phyloP scores from a whole-genome alignment of 345 rosid genomes.

The Aegle marmelos region DNA sequence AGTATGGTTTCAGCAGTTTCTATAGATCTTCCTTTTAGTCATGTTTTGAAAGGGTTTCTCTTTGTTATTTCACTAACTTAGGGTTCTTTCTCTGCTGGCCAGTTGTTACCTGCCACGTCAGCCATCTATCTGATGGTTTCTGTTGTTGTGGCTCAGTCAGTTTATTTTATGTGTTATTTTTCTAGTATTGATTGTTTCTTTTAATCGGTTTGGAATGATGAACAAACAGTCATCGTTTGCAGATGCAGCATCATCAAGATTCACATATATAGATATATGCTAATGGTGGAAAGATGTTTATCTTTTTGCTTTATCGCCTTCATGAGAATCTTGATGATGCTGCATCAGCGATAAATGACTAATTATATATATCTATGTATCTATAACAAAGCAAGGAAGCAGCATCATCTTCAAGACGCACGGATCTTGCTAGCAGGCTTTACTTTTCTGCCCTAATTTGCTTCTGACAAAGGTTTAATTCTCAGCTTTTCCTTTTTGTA shows the following conservation, averaged over 20 bases:
- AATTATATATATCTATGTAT: not conserved
- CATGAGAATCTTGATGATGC: constrained; percentile 93
- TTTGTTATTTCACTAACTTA: too few relatives aligned
- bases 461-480: too few relatives aligned
- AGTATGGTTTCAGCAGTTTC: too few relatives aligned
- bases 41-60: not conserved
- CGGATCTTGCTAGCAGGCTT: constrained; percentile 5
- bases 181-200: not conserved
- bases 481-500: too few relatives aligned
- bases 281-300: not conserved
- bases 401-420: not conserved
- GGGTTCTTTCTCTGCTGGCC: not conserved
- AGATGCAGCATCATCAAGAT: constrained; percentile 69
- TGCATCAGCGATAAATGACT: constrained; percentile 70
- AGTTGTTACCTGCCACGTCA: not conserved
- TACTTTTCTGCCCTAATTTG: not conserved
- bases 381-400: not conserved
- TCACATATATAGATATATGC: constrained; percentile 36
- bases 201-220: not conserved
- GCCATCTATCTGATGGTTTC: too few relatives aligned
- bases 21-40: too few relatives aligned
- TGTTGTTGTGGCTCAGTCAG: not conserved
- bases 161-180: not conserved
- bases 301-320: not conserved
- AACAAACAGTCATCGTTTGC: constrained; percentile 48